phyloP scores from a whole-genome alignment of 768 basidiomycete genomes.

The Nidula microcarpa region DNA sequence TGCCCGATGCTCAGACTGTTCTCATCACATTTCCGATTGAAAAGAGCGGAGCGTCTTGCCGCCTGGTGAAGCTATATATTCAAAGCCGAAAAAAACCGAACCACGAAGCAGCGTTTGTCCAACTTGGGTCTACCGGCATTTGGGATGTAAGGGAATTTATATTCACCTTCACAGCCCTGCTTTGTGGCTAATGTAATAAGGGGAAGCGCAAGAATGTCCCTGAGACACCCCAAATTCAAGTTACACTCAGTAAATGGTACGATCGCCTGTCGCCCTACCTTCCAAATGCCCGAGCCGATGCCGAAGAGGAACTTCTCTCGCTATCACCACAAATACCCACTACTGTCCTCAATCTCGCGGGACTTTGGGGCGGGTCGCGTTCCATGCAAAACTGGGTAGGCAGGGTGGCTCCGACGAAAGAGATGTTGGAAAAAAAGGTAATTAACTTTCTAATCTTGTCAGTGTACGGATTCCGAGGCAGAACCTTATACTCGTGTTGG shows the following conservation, averaged over 20 bases:
- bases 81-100: slow-evolving; percentile 22
- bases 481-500: neutral
- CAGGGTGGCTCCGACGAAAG: slow-evolving; percentile 53
- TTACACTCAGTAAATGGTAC: slow-evolving; percentile 32
- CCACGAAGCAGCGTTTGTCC: slow-evolving; percentile 41
- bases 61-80: slow-evolving; percentile 43
- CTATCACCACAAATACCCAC: slow-evolving; percentile 35
- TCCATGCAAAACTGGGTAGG: slow-evolving; percentile 47
- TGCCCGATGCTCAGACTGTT: slow-evolving; percentile 53
- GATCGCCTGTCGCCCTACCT: slow-evolving; percentile 49
- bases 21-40: slow-evolving; percentile 56
- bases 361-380: slow-evolving; percentile 59
- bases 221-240: slow-evolving; percentile 4
- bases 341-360: slow-evolving; percentile 59
- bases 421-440: slow-evolving; percentile 47
- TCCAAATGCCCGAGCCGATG: slow-evolving; percentile 39
- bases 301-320: slow-evolving; percentile 53
- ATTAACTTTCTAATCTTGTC: slow-evolving; percentile 3
- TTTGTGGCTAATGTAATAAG: slow-evolving; percentile 1
- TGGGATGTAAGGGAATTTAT: slow-evolving; percentile 47
- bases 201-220: slow-evolving; percentile 10
- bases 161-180: neutral
- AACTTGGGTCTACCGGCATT: slow-evolving; percentile 58
- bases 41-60: slow-evolving; percentile 38
- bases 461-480: neutral